These are phyloP conservation scores for Pholiota conissans DNA, from an alignment of 768 basidiomycete species.

Conservation along the genomic window DNA sequence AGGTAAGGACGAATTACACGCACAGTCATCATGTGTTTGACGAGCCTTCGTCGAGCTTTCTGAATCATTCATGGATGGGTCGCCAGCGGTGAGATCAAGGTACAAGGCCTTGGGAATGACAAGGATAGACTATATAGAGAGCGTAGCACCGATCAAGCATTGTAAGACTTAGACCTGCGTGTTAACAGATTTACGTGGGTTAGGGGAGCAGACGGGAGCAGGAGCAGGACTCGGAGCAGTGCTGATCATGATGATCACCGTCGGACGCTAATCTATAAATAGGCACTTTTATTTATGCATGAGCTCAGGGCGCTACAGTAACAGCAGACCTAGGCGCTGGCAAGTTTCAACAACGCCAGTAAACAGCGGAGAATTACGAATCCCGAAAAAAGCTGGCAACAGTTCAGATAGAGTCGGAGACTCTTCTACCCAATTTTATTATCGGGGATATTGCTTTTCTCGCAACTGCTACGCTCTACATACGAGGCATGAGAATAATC, in stretches of 20 bases:
- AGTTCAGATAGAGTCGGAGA: background rate
- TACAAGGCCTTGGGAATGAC: too few species aligned
- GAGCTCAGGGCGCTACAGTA: background rate
- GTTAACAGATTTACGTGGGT: background rate
- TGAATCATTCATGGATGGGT: background rate
- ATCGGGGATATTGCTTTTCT: background rate
- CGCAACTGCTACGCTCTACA: too few species aligned
- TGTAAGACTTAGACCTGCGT: background rate
- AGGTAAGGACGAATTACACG: too few species aligned
- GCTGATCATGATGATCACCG: too few species aligned
- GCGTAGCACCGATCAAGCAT: background rate
- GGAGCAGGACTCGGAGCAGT: background rate
- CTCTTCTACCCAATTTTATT: background rate
- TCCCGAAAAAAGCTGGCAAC: too few species aligned
- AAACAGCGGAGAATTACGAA: too few species aligned
- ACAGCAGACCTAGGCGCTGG: too few species aligned
- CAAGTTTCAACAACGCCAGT: too few species aligned
- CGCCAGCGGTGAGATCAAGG: background rate
- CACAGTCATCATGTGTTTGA: background rate
- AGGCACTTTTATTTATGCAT: background rate
- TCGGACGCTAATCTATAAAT: too few species aligned
- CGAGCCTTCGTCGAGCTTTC: too few species aligned
- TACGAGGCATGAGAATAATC: background rate
- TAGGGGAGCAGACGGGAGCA: background rate
- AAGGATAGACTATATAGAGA: background rate